These are phyloP conservation scores for Tetracladium setigerum DNA, from an alignment of 495 filamentous ascomycete genomes.

Conservation along the genomic window DNA sequence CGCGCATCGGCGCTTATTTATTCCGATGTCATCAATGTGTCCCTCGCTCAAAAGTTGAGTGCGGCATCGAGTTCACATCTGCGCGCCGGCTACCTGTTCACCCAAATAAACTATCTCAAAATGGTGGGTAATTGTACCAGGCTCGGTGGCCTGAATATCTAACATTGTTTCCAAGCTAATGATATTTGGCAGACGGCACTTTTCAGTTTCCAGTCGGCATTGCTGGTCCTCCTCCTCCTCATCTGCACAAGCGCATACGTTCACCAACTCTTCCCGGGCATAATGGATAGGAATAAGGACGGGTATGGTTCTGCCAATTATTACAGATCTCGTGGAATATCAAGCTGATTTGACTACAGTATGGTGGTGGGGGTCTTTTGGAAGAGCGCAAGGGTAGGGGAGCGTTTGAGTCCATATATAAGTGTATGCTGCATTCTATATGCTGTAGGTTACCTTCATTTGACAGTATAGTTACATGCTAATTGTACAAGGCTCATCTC, in stretches of 20 bases:
- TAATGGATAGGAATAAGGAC: conserved; percentile 89
- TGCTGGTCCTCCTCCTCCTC: conserved; percentile 86
- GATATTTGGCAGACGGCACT: conserved; percentile 89
- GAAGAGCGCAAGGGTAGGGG: conserved; percentile 92
- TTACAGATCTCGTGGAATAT: neutral
- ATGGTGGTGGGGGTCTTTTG: conserved; percentile 68
- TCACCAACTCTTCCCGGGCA: conserved; percentile 81
- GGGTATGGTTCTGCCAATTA: conserved; percentile 43
- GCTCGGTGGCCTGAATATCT: too few species aligned
- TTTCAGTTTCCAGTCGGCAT: conserved; percentile 94
- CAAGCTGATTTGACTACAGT: conserved; percentile 4
- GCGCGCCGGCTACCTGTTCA: too few species aligned
- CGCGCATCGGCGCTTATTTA: too few species aligned
- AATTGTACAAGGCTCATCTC: conserved; percentile 12
- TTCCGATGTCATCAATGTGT: too few species aligned
- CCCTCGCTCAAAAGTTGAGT: too few species aligned
- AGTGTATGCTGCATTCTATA: conserved; percentile 90
- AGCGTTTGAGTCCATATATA: conserved; percentile 91
- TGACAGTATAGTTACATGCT: neutral
- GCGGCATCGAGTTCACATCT: too few species aligned
- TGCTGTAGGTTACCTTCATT: conserved; percentile 59
- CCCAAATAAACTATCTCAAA: too few species aligned
- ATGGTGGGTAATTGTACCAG: too few species aligned
- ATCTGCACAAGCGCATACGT: conserved; percentile 94
- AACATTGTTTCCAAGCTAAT: too few species aligned